Evolutionary conservation across 2,329 filamentous ascomycete species (phyloP).

Genomic region (Exutisphaerella laricina): DNA sequence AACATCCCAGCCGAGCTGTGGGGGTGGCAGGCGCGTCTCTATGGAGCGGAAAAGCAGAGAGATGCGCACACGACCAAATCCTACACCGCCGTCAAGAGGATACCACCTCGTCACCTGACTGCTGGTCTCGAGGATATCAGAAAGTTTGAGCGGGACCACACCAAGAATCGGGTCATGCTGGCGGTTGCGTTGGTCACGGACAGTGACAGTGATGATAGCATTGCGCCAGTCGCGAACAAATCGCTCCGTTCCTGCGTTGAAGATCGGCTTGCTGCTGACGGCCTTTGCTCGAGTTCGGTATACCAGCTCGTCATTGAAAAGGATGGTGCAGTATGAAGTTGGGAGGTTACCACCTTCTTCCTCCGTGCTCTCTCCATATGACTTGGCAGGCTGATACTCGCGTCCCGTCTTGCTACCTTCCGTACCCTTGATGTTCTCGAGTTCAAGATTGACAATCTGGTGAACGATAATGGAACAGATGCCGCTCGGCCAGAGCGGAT

Average conservation of each 20-base stretch:
- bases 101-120: slow-evolving; percentile 91
- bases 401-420: slow-evolving; percentile 72
- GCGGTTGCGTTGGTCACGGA: slow-evolving; percentile 80
- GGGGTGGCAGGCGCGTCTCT: slow-evolving; percentile 76
- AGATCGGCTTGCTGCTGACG: slow-evolving; percentile 89
- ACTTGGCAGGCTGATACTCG: slow-evolving; percentile 83
- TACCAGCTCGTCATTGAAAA: slow-evolving; percentile 79
- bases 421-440: slow-evolving; percentile 86
- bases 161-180: slow-evolving; percentile 94
- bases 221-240: slow-evolving; percentile 94
- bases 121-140: slow-evolving; percentile 78
- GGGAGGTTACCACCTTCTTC: slow-evolving; percentile 75
- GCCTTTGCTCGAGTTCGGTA: slow-evolving; percentile 96
- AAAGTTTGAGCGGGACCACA: slow-evolving; percentile 80
- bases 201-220: slow-evolving; percentile 76
- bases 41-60: slow-evolving; percentile 86
- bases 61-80: slow-evolving; percentile 83
- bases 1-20: slow-evolving; percentile 88
- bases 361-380: slow-evolving; percentile 78
- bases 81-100: slow-evolving; percentile 86
- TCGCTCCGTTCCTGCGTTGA: slow-evolving; percentile 90
- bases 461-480: slow-evolving; percentile 82
- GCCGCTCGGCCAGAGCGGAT: slow-evolving; percentile 93
- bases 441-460: slow-evolving; percentile 89
- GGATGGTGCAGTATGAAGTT: slow-evolving; percentile 88